A percentile compares a stretch with the other conserved stretches of the same genome.
These are phyloP conservation scores for Aspergillus luchuensis DNA, from an alignment of 2,329 filamentous ascomycete species.

Conservation along the genomic window DNA sequence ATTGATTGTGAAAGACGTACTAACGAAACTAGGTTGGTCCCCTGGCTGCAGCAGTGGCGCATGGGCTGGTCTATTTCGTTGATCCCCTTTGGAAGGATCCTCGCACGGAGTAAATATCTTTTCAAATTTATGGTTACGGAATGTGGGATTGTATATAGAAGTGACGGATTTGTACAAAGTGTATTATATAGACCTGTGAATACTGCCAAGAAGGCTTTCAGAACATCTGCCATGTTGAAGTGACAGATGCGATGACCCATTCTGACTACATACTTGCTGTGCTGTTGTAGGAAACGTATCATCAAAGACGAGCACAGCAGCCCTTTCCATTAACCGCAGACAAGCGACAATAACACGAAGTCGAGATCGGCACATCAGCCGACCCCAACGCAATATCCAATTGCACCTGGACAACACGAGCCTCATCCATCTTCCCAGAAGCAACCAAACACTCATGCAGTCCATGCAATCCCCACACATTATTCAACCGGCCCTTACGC, in stretches of 20 bases:
- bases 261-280: not conserved
- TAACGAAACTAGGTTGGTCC: constrained; percentile 27
- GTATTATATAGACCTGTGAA: not conserved
- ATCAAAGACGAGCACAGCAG: not conserved
- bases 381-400: constrained; percentile 54
- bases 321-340: not conserved
- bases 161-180: not conserved
- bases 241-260: not conserved
- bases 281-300: too few relatives aligned
- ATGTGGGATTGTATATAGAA: not conserved
- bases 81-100: constrained; percentile 29
- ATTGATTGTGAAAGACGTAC: not conserved
- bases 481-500: constrained; percentile 64
- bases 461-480: constrained; percentile 73
- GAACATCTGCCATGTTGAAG: not conserved
- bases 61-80: constrained; percentile 37
- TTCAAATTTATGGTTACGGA: not conserved
- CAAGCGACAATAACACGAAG: constrained; percentile 58
- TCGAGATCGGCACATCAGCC: constrained; percentile 60
- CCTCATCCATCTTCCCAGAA: constrained; percentile 52
- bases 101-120: not conserved
- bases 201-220: not conserved
- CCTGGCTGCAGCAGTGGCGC: constrained; percentile 31
- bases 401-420: constrained; percentile 47
- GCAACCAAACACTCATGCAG: constrained; percentile 66